Evolutionary conservation across 2,329 filamentous ascomycete species (phyloP).

Genomic region (Diaporthe humulicola): DNA sequence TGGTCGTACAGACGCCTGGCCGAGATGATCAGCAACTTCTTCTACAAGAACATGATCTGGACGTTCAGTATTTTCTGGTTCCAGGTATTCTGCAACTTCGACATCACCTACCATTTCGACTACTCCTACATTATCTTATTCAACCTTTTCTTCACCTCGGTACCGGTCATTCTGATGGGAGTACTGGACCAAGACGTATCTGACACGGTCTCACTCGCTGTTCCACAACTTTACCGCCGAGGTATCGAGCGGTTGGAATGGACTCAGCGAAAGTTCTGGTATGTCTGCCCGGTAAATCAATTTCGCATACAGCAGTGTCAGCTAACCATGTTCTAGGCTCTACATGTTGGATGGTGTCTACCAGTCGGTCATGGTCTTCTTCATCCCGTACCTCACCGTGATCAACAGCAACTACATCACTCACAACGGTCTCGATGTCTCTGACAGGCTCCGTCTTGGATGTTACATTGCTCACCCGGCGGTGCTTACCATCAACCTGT

Average conservation of each 20-base stretch:
- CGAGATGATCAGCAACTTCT: slow-evolving; percentile 97
- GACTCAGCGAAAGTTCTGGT: slow-evolving; percentile 98
- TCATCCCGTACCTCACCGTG: slow-evolving; percentile 89
- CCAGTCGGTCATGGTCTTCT: slow-evolving; percentile 94
- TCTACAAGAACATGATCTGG: slow-evolving; percentile 99
- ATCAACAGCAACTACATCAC: slow-evolving; percentile 76
- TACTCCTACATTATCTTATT: slow-evolving; percentile 98
- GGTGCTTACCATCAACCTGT: slow-evolving; percentile 90
- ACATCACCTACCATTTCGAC: slow-evolving; percentile 97
- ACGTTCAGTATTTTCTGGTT: slow-evolving; percentile 98
- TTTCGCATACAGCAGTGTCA: background rate
- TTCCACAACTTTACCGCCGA: slow-evolving; percentile 93
- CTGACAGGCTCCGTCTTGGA: slow-evolving; percentile 87
- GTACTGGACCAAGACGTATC: slow-evolving; percentile 97
- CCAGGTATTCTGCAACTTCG: slow-evolving; percentile 94
- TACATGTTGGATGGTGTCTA: slow-evolving; percentile 97
- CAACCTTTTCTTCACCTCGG: slow-evolving; percentile 95
- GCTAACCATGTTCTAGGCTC: slow-evolving; percentile 66
- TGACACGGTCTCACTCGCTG: slow-evolving; percentile 91
- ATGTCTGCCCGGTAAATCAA: slow-evolving; percentile 52
- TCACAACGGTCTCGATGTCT: slow-evolving; percentile 79
- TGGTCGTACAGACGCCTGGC: slow-evolving; percentile 97
- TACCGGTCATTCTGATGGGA: slow-evolving; percentile 95
- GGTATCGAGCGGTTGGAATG: slow-evolving; percentile 97
- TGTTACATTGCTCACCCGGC: slow-evolving; percentile 87